These are phyloP conservation scores for Beauveria sp. DNA, from an alignment of 2,329 filamentous ascomycete genomes.

Conservation along the genomic window DNA sequence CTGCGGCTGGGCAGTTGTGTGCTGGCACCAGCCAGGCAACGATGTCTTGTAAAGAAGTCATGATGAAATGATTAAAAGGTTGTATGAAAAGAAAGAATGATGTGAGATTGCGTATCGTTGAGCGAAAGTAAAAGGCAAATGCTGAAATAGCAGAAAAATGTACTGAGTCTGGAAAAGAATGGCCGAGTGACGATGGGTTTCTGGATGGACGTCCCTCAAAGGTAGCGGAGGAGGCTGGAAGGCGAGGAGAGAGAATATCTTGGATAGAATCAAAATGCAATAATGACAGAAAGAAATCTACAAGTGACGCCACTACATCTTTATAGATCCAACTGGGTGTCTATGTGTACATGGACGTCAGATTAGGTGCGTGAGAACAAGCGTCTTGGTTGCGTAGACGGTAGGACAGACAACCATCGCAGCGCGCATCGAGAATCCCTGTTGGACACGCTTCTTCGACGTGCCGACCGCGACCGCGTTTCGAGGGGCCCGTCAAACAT, in stretches of 20 bases:
- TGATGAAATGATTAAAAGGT: background rate
- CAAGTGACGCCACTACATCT: background rate
- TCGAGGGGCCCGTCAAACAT: background rate
- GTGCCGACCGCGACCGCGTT: conserved; percentile 8
- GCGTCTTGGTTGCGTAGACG: background rate
- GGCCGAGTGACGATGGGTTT: conserved; percentile 1
- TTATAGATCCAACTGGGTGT: background rate
- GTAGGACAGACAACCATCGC: background rate
- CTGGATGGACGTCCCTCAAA: conserved; percentile 5
- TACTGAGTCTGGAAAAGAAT: background rate
- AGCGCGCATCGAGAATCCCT: conserved; percentile 5
- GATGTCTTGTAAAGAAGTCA: conserved; percentile 20
- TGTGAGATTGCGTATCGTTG: conserved; percentile 1
- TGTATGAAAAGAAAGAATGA: background rate
- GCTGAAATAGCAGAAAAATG: background rate
- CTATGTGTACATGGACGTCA: background rate
- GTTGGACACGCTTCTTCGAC: background rate
- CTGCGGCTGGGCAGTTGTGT: conserved; percentile 25
- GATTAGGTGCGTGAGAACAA: background rate
- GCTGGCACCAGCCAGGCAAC: conserved; percentile 35
- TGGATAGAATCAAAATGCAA: background rate
- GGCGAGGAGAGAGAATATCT: background rate
- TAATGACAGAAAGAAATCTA: background rate
- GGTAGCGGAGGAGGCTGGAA: background rate
- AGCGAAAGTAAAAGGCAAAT: conserved; percentile 5